Evolutionary conservation across 257 asterid species (phyloP).

Genomic region (Nicotiana sylvestris): DNA sequence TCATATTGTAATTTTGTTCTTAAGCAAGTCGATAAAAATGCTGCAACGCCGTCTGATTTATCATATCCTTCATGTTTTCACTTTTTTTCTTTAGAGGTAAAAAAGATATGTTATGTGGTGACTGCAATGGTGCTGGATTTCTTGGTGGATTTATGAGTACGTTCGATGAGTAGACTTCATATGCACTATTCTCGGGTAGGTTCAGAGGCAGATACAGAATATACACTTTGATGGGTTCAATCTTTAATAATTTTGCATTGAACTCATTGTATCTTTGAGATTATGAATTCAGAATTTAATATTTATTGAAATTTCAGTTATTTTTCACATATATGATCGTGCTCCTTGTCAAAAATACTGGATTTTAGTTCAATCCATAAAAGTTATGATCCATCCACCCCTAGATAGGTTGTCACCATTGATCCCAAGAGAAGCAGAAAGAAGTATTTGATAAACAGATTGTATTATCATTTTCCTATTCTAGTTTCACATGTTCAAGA

Average conservation of each 20-base stretch:
- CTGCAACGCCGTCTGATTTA: neutral
- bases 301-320: too few relatives aligned
- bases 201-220: neutral
- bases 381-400: neutral
- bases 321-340: too few relatives aligned
- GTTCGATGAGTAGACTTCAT: slow-evolving; percentile 34
- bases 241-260: neutral
- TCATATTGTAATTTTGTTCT: neutral
- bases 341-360: neutral
- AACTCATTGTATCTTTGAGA: too few relatives aligned
- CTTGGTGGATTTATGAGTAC: slow-evolving; percentile 91
- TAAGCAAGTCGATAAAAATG: neutral
- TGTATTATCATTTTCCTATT: too few relatives aligned
- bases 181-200: neutral
- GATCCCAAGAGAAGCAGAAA: neutral
- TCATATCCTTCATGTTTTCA: neutral
- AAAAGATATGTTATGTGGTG: slow-evolving; percentile 39
- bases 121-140: slow-evolving; percentile 91
- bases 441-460: too few relatives aligned
- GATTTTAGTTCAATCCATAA: neutral
- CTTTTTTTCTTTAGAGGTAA: slow-evolving; percentile 43
- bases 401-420: neutral
- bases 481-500: neutral
- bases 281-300: too few relatives aligned
- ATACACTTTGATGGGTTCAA: neutral